Evolutionary conservation across 352 stramenopile genomes (phyloP).

Genomic region (Phytophthora multivora): DNA sequence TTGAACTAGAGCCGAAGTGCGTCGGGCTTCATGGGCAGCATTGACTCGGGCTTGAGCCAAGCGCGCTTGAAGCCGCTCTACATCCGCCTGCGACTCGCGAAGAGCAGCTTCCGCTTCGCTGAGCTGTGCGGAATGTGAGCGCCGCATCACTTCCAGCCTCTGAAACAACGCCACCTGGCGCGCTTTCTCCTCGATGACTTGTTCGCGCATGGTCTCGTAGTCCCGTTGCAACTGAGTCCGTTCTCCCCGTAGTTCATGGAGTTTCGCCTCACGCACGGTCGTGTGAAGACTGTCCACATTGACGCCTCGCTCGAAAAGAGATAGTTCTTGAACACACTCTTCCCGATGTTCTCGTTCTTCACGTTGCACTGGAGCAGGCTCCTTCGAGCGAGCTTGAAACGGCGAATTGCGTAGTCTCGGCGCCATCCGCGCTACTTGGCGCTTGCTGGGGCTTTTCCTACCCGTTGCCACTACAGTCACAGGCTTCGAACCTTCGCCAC

Average conservation of each 20-base stretch:
- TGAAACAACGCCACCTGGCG: constrained; percentile 38
- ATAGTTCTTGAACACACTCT: neutral
- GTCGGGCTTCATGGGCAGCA: constrained; percentile 30
- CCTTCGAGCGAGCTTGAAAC: constrained; percentile 20
- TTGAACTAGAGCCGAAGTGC: constrained; percentile 28
- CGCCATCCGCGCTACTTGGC: constrained; percentile 12
- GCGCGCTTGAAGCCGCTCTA: constrained; percentile 30
- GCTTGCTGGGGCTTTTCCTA: constrained; percentile 10
- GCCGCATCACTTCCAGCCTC: constrained; percentile 25
- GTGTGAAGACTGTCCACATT: constrained; percentile 2
- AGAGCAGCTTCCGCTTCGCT: constrained; percentile 24
- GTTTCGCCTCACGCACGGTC: constrained; percentile 26
- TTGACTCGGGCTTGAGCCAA: constrained; percentile 26
- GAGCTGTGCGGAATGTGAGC: constrained; percentile 22
- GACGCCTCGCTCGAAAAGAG: constrained; percentile 4
- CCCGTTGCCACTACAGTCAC: neutral
- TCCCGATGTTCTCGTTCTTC: constrained; percentile 8
- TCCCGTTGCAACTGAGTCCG: constrained; percentile 24
- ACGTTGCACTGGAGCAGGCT: neutral
- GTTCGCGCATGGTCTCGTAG: constrained; percentile 36
- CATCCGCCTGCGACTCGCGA: constrained; percentile 22
- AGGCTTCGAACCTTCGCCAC: neutral
- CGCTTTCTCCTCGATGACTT: constrained; percentile 40
- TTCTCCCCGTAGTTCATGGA: constrained; percentile 24
- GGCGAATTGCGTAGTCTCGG: constrained; percentile 29